Evolutionary conservation across 139 green algal species (phyloP), one percentile per base, ranked within the genome.

Genomic region (Chlamydomonas schloesseri): DNA sequence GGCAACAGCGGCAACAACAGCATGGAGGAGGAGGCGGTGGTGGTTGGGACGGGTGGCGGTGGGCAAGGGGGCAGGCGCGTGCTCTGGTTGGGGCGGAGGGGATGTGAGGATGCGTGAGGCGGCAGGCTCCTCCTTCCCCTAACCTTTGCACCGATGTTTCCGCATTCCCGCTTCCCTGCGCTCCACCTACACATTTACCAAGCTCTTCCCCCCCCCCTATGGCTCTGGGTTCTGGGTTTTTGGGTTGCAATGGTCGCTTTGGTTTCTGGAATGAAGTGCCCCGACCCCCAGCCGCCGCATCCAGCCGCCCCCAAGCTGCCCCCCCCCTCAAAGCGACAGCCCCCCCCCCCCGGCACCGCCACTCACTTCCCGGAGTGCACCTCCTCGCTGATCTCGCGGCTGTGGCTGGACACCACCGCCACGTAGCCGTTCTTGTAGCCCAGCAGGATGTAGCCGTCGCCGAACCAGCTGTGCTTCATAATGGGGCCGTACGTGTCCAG

Each of bases 401-500:
- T 94, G 83, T 91, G 87, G 37, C 83, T 91, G 31, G 81, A 90
- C 62, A 95, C 93, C 53, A 96, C 88, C 64, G 92, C 89, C 33
- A 95, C 69, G 31, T 88, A 71, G 53, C 91, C 89, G 73, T 69
- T 71, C 42, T 82, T 89, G 91, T 96, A 97, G 69, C 91, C 93
- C 23, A 96, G 82, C 34, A 96, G 73, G 24, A 97, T 93, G 84
- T 95, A 96, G 58, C 95, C 92, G 47, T 95, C 92, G 0, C 93
- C 93, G 89, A 95, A 95, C 95, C 95, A 98, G 46, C 89, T 53
- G 83, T 97, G 95, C 33, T 86, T 88, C 74, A 91, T 81, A 60
- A 97, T 94, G 5, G 90, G 60, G 26, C 95, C 95, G 82, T 97
- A 96, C 28, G 75, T 83, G 9, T 96, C 91, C 75, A 93, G 82